A percentile compares a stretch with the other conserved stretches of the same genome.
phyloP scores from a whole-genome alignment of 1,284 basidiomycete species.

The Flammula alnicola region DNA sequence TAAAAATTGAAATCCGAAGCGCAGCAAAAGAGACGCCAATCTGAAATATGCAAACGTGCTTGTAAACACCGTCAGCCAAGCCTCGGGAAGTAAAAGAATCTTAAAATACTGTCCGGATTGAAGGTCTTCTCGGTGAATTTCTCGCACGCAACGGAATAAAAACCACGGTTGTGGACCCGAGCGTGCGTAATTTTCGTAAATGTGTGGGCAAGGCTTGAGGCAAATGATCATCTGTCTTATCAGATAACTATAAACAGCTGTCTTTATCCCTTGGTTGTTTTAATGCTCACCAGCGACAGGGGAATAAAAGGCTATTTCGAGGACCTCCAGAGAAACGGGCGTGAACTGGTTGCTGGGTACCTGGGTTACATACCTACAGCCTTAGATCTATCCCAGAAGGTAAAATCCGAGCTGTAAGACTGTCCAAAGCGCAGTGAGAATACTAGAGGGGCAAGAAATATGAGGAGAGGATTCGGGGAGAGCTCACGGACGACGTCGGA shows the following conservation, averaged over 20 bases:
- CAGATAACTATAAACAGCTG: not conserved
- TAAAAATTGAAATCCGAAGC: not conserved
- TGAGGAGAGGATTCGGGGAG: no score
- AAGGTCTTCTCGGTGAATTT: no score
- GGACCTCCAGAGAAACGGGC: not conserved
- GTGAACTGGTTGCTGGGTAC: slow-evolving; percentile 15
- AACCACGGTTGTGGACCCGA: slow-evolving; percentile 7
- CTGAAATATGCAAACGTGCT: slow-evolving; percentile 7
- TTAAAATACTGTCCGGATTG: not conserved
- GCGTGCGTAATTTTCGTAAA: no score
- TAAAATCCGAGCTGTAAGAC: not conserved
- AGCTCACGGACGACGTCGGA: not conserved
- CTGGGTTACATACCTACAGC: slow-evolving; percentile 7
- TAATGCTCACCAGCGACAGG: not conserved
- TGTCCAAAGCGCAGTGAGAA: not conserved
- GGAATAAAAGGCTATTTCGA: slow-evolving; percentile 7
- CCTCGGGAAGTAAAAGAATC: not conserved
- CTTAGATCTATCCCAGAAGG: not conserved
- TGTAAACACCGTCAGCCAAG: not conserved
- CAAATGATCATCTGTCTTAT: no score
- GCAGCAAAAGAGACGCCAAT: slow-evolving; percentile 16
- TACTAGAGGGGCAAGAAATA: not conserved
- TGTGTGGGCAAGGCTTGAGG: no score
- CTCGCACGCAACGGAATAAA: no score
- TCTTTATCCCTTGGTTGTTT: slow-evolving; percentile 3